These are phyloP conservation scores for Musa balbisiana DNA, from an alignment of 202 grass and related monocot species.

Conservation along the genomic window DNA sequence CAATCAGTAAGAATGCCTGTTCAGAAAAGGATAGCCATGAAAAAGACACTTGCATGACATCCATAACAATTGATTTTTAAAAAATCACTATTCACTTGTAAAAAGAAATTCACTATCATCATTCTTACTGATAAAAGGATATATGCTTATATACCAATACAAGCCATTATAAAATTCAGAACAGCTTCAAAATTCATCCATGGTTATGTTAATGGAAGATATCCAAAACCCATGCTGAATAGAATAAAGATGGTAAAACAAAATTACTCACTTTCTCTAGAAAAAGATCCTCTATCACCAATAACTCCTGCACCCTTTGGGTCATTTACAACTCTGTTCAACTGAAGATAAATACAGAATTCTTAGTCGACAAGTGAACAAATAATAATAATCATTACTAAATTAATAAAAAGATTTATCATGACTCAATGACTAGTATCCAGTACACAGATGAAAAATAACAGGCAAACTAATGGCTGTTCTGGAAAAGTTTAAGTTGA, in stretches of 20 bases:
- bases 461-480: no score
- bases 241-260: conserved; percentile 11
- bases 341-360: conserved; percentile 32
- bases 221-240: neutral
- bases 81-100: no score
- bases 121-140: neutral
- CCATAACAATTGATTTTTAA: neutral
- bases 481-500: no score
- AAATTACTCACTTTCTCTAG: conserved; percentile 77
- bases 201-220: neutral
- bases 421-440: no score
- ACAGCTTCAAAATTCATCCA: neutral
- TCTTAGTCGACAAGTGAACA: neutral
- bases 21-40: no score
- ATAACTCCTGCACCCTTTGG: conserved; percentile 78
- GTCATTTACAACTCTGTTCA: conserved; percentile 78
- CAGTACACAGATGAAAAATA: no score
- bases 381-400: neutral
- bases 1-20: no score
- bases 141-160: no score
- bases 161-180: no score
- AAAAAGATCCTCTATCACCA: conserved; percentile 79
- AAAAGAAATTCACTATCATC: neutral
- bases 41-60: neutral
- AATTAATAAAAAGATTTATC: neutral